A percentile compares a stretch with the other conserved stretches of the same genome.
phyloP scores from a whole-genome alignment of 495 filamentous ascomycete species.

The Aspergillus incahuasiensis region DNA sequence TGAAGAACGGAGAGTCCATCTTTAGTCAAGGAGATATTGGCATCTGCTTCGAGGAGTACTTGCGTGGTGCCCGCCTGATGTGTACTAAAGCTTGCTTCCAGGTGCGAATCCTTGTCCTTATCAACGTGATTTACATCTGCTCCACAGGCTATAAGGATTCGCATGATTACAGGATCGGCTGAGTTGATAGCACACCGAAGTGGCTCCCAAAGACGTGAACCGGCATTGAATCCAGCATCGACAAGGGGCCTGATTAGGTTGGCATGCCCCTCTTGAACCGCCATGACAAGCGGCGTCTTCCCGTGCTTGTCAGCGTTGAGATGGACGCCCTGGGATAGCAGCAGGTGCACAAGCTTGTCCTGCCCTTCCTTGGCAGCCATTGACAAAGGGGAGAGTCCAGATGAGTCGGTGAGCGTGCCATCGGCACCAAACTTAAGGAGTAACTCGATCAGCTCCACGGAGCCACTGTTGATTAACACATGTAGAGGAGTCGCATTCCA shows the following conservation, averaged over 20 bases:
- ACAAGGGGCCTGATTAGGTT: neutral
- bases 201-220: neutral
- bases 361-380: neutral
- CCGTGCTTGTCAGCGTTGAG: neutral
- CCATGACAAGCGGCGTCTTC: neutral
- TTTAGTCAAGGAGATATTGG: too few relatives aligned
- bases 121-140: neutral
- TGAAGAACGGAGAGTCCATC: neutral
- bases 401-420: too few relatives aligned
- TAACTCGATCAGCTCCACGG: too few relatives aligned
- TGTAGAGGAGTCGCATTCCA: neutral
- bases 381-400: neutral
- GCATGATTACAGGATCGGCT: neutral
- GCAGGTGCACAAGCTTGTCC: neutral
- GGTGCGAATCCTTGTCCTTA: too few relatives aligned
- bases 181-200: neutral
- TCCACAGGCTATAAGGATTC: neutral
- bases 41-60: too few relatives aligned
- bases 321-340: neutral
- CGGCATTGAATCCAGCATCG: neutral
- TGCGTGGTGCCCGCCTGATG: too few relatives aligned
- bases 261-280: neutral
- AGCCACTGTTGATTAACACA: too few relatives aligned
- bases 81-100: too few relatives aligned
- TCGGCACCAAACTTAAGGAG: too few relatives aligned